phyloP scores from a whole-genome alignment of 352 stramenopile genomes.

The Phytophthora parvispora region DNA sequence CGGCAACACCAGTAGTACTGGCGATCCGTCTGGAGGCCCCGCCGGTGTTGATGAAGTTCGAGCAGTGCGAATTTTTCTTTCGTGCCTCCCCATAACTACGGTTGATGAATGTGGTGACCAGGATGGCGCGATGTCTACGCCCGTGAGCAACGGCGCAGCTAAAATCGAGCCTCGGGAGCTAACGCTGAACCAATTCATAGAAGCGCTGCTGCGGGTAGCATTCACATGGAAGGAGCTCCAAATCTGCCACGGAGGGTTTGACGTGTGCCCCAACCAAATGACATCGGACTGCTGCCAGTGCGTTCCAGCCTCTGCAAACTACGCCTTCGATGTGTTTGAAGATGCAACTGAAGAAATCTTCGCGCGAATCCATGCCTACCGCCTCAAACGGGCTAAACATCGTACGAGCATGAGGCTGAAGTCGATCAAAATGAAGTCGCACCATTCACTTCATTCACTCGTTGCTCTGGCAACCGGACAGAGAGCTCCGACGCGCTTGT shows the following conservation, averaged over 20 bases:
- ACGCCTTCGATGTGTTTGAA: conserved; percentile 56
- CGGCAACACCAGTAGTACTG: neutral
- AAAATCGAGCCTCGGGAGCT: conserved; percentile 36
- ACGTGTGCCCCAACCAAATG: conserved; percentile 65
- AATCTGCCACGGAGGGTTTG: conserved; percentile 60
- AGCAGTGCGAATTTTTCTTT: conserved; percentile 68
- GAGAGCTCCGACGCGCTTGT: conserved; percentile 15
- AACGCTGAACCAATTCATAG: conserved; percentile 59
- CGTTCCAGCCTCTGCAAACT: conserved; percentile 22
- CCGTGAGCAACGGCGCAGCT: neutral
- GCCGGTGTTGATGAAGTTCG: conserved; percentile 55
- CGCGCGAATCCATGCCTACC: conserved; percentile 38
- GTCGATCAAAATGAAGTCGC: conserved; percentile 27
- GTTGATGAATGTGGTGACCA: conserved; percentile 14
- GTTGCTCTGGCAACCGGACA: conserved; percentile 17
- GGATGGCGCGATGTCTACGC: conserved; percentile 10
- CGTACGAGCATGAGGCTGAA: conserved; percentile 45
- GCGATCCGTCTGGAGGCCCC: conserved; percentile 9
- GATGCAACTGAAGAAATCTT: conserved; percentile 60
- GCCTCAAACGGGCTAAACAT: conserved; percentile 32
- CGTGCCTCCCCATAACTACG: conserved; percentile 51
- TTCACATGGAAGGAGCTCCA: conserved; percentile 57
- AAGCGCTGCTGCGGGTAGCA: conserved; percentile 58
- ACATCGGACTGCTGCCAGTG: conserved; percentile 60
- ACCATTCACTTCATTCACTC: conserved; percentile 22